A percentile compares a stretch with the other conserved stretches of the same genome.
phyloP scores from a whole-genome alignment of 352 stramenopile species.

The Pythium plurisporium region DNA sequence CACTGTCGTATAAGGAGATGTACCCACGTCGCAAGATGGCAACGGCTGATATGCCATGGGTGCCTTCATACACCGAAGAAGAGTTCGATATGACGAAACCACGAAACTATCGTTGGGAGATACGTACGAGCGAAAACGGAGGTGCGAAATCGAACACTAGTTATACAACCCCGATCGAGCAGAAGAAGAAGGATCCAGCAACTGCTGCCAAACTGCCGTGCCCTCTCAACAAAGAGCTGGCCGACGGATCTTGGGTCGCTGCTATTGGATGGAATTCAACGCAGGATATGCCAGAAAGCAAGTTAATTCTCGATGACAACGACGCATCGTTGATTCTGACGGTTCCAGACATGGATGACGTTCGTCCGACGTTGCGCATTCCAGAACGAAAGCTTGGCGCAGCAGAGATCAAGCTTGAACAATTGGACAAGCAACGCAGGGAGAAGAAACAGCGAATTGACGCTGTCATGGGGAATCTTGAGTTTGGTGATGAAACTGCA shows the following conservation, averaged over 20 bases:
- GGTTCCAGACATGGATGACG: conserved; percentile 71
- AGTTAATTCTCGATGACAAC: conserved; percentile 81
- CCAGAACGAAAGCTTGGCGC: conserved; percentile 76
- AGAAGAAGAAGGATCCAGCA: background rate
- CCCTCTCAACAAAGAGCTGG: conserved; percentile 64
- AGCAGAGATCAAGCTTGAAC: conserved; percentile 62
- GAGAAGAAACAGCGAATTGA: conserved; percentile 82
- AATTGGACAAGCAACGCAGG: conserved; percentile 66
- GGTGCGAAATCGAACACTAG: background rate
- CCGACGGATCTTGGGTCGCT: conserved; percentile 65
- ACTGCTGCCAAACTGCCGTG: conserved; percentile 24
- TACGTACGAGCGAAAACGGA: conserved; percentile 23
- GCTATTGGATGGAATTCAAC: conserved; percentile 79
- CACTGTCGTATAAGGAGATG: conserved; percentile 23
- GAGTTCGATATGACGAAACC: conserved; percentile 77
- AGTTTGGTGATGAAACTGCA: conserved; percentile 74
- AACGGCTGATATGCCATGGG: conserved; percentile 20
- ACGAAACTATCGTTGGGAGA: conserved; percentile 73
- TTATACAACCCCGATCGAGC: background rate
- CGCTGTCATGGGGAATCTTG: conserved; percentile 74
- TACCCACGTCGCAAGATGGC: conserved; percentile 22
- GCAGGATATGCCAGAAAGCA: conserved; percentile 76
- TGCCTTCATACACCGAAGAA: conserved; percentile 23
- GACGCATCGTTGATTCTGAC: conserved; percentile 76
- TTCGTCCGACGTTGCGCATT: conserved; percentile 77